Conservation (phyloP, 2,329 filamentous ascomycete species). For the Colletotrichum tamarilloi region DNA sequence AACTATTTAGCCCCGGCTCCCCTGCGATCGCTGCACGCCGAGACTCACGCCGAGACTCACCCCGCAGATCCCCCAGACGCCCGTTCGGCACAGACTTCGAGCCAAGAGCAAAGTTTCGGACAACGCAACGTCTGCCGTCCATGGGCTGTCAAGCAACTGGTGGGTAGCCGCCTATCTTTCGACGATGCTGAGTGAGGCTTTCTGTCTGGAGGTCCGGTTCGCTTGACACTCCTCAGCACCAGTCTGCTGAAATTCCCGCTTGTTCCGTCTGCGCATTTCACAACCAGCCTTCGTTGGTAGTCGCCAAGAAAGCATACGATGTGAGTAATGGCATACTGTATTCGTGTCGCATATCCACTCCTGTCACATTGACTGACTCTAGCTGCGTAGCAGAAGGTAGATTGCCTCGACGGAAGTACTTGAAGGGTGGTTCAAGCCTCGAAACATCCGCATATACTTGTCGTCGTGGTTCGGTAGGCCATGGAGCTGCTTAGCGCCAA, state of each 20-base stretch:
- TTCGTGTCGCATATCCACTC: too few species aligned
- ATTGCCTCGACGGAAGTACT: not conserved
- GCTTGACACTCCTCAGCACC: not conserved
- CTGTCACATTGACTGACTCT: too few species aligned
- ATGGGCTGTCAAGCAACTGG: not conserved
- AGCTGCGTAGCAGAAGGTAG: not conserved
- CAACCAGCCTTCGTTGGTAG: not conserved
- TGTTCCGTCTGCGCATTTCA: not conserved
- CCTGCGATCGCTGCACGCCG: slow-evolving; percentile 7
- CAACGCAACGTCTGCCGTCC: not conserved
- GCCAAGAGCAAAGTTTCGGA: not conserved
- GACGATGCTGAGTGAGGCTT: not conserved
- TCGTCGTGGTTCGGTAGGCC: not conserved
- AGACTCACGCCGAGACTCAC: slow-evolving; percentile 8
- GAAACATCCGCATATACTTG: not conserved
- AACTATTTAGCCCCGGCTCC: not conserved
- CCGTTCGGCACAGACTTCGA: slow-evolving; percentile 18
- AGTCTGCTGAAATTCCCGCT: not conserved
- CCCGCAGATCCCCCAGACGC: slow-evolving; percentile 24
- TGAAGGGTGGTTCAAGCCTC: not conserved
- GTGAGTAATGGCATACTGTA: not conserved
- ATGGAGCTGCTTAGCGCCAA: not conserved
- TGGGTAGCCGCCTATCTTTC: not conserved
- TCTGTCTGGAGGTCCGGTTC: not conserved
- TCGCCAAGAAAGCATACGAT: not conserved